These are phyloP conservation scores for Calocybe gangraenosa DNA, from an alignment of 768 basidiomycete species.

Conservation along the genomic window DNA sequence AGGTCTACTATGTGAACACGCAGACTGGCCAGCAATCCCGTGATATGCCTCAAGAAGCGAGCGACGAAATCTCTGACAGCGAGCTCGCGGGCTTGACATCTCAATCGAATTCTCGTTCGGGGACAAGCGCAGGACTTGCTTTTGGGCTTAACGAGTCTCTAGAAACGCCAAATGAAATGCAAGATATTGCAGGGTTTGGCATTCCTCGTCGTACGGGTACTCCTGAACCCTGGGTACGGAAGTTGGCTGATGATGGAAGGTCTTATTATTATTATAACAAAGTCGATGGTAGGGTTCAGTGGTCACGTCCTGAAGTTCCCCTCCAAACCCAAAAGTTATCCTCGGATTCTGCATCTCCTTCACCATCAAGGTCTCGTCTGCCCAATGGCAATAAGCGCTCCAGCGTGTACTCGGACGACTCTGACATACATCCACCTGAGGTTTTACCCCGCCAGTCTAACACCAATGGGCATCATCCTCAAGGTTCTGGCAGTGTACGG, in stretches of 20 bases:
- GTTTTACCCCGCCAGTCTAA: constrained; percentile 21
- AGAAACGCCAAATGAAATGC: constrained; percentile 31
- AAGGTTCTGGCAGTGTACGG: constrained; percentile 9
- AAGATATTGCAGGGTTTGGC: constrained; percentile 54
- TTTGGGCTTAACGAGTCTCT: constrained; percentile 35
- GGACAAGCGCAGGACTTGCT: constrained; percentile 48
- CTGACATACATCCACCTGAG: constrained; percentile 58
- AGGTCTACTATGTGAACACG: constrained; percentile 97
- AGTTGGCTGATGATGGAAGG: constrained; percentile 77
- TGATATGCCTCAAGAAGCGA: constrained; percentile 76
- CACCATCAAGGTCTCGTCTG: constrained; percentile 24
- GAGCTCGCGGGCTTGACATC: constrained; percentile 60
- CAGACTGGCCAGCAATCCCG: constrained; percentile 78
- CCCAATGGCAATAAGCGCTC: constrained; percentile 37
- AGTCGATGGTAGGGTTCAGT: constrained; percentile 59
- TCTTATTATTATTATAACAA: constrained; percentile 80
- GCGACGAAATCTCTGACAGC: constrained; percentile 59
- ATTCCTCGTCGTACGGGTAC: constrained; percentile 53
- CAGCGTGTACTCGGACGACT: constrained; percentile 79
- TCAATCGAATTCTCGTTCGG: constrained; percentile 52
- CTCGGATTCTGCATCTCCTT: constrained; percentile 13
- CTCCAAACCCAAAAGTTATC: constrained; percentile 10
- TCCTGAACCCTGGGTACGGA: constrained; percentile 81
- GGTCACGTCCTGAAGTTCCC: constrained; percentile 56
- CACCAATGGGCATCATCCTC: constrained; percentile 22